Evolutionary conservation across 768 basidiomycete genomes (phyloP).

Genomic region (Boletellus ananiceps): DNA sequence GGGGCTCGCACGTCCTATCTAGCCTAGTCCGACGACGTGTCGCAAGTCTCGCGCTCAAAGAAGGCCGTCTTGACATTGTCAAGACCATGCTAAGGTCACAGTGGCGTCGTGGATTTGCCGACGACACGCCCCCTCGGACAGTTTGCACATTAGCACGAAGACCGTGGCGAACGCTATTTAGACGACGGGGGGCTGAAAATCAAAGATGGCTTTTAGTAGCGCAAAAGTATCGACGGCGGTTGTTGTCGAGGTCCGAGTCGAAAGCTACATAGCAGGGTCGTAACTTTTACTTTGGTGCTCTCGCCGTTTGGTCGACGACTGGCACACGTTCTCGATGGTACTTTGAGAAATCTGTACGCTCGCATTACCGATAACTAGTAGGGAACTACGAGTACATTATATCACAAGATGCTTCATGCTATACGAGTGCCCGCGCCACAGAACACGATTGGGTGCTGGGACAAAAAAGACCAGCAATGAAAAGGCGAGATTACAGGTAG

Average conservation of each 20-base stretch:
- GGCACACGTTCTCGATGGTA: neutral
- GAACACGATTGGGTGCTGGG: neutral
- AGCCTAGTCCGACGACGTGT: constrained; percentile 56
- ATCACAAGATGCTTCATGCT: constrained; percentile 14
- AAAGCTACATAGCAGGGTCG: neutral
- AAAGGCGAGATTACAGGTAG: constrained; percentile 44
- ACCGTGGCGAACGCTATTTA: constrained; percentile 23
- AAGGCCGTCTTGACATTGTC: constrained; percentile 54
- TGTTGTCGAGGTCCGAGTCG: neutral
- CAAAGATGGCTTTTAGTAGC: constrained; percentile 25
- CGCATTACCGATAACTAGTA: constrained; percentile 15
- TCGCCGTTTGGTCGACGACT: neutral
- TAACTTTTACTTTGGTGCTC: neutral
- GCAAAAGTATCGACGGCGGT: constrained; percentile 20
- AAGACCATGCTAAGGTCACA: constrained; percentile 22
- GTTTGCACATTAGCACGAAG: constrained; percentile 11
- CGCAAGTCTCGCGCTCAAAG: constrained; percentile 55
- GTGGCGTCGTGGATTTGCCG: constrained; percentile 5
- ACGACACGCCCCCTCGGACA: constrained; percentile 7
- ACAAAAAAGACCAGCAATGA: constrained; percentile 15
- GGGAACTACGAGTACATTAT: constrained; percentile 22
- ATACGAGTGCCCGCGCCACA: constrained; percentile 4
- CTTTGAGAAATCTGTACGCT: neutral
- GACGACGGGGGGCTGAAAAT: constrained; percentile 29
- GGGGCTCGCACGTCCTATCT: constrained; percentile 55